A percentile compares a stretch with the other conserved stretches of the same genome.
These are phyloP conservation scores for Fusarium sarcochroum DNA, from an alignment of 2,329 filamentous ascomycete genomes.

Conservation along the genomic window DNA sequence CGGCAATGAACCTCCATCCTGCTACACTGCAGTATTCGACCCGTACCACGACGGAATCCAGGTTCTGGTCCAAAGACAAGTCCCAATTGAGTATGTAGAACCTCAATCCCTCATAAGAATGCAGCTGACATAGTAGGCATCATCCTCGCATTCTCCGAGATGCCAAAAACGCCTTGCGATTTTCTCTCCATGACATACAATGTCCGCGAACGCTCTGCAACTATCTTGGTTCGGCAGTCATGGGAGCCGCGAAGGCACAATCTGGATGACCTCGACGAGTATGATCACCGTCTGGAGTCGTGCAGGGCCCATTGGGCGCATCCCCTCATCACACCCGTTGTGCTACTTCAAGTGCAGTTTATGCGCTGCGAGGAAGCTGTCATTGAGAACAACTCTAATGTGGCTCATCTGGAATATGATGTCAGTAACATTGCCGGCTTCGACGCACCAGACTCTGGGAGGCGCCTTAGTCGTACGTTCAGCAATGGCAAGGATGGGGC, in stretches of 20 bases:
- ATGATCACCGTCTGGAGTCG: constrained; percentile 61
- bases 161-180: constrained; percentile 61
- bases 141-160: constrained; percentile 61
- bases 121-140: constrained; percentile 51
- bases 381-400: constrained; percentile 59
- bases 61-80: constrained; percentile 57
- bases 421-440: constrained; percentile 61
- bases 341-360: constrained; percentile 63
- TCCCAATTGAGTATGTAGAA: constrained; percentile 52
- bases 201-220: constrained; percentile 56
- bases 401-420: constrained; percentile 58
- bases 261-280: constrained; percentile 61
- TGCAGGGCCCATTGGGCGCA: constrained; percentile 62
- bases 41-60: constrained; percentile 56
- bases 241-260: constrained; percentile 59
- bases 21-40: constrained; percentile 58
- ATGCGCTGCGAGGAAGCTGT: constrained; percentile 61
- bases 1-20: constrained; percentile 55
- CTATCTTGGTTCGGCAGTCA: constrained; percentile 60
- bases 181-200: constrained; percentile 63
- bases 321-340: constrained; percentile 60
- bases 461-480: constrained; percentile 42
- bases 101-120: too few species aligned
- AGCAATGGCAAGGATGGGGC: constrained; percentile 45
- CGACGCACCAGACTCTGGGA: constrained; percentile 49